These are phyloP conservation scores for Lepiota venenata DNA, from an alignment of 768 basidiomycete genomes.

Conservation along the genomic window DNA sequence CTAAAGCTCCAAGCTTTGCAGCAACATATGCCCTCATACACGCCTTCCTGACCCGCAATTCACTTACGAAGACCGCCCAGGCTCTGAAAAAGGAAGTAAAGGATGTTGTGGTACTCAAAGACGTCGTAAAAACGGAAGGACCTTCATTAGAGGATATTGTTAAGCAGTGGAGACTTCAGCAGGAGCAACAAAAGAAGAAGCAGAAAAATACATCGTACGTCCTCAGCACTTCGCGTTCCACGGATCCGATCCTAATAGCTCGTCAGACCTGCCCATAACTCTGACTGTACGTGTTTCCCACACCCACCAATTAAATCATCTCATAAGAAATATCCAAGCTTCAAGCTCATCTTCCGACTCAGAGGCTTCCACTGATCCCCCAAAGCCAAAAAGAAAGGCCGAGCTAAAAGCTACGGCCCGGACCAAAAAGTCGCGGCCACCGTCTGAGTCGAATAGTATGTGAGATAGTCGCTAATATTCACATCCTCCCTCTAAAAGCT, in stretches of 20 bases:
- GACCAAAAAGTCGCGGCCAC: slow-evolving; percentile 3
- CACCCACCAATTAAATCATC: not conserved
- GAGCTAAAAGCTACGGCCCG: not conserved
- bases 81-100: slow-evolving; percentile 75
- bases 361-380: not conserved
- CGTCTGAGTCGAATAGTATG: slow-evolving; percentile 5
- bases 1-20: slow-evolving; percentile 24
- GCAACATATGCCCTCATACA: slow-evolving; percentile 78
- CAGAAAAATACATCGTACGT: slow-evolving; percentile 18
- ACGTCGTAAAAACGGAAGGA: slow-evolving; percentile 42
- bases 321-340: not conserved
- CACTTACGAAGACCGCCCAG: slow-evolving; percentile 67
- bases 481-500: not conserved
- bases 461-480: not conserved
- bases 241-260: slow-evolving; percentile 10
- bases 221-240: not conserved
- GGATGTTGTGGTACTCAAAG: slow-evolving; percentile 56
- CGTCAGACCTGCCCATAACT: not conserved
- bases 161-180: slow-evolving; percentile 53
- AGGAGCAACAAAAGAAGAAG: slow-evolving; percentile 20
- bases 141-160: slow-evolving; percentile 66
- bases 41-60: slow-evolving; percentile 63
- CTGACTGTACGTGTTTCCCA: not conserved
- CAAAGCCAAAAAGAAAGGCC: slow-evolving; percentile 1
- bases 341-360: slow-evolving; percentile 27